A percentile compares a stretch with the other conserved stretches of the same genome.
Evolutionary conservation across 192 early-diverging fungal genomes (phyloP).

Genomic region (Coemansia javaensis): DNA sequence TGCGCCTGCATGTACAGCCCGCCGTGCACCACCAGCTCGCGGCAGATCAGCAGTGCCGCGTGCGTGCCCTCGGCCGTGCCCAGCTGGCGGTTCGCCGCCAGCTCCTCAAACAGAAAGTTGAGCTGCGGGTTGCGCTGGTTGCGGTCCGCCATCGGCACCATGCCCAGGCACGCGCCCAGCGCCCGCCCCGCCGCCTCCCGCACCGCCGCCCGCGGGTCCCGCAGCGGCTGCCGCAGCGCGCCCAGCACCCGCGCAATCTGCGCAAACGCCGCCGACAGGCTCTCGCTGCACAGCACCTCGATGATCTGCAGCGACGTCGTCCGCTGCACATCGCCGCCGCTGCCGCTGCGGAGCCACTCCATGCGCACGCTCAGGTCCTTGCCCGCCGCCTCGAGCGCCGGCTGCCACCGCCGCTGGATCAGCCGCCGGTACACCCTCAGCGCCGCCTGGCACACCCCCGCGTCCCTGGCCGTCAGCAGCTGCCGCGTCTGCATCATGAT

Average conservation of each 20-base stretch:
- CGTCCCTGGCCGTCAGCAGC: constrained; percentile 14
- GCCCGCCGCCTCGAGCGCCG: constrained; percentile 14
- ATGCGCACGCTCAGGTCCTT: constrained; percentile 28
- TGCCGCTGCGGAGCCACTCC: constrained; percentile 36
- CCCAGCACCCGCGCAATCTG: constrained; percentile 69
- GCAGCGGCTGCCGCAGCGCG: constrained; percentile 76
- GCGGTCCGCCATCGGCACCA: constrained; percentile 77
- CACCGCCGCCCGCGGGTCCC: constrained; percentile 58
- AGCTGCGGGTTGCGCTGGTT: constrained; percentile 66
- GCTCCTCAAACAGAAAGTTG: constrained; percentile 77
- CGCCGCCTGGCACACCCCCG: constrained; percentile 19
- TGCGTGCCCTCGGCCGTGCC: constrained; percentile 78
- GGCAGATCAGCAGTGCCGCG: constrained; percentile 74
- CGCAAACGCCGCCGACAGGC: constrained; percentile 72
- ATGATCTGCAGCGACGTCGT: constrained; percentile 31
- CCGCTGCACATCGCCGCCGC: constrained; percentile 28
- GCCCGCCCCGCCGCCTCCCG: constrained; percentile 83
- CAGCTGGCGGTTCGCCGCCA: constrained; percentile 63
- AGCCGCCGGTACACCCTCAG: constrained; percentile 16
- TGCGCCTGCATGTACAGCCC: constrained; percentile 81
- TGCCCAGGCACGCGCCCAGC: constrained; percentile 71
- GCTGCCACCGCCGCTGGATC: constrained; percentile 24
- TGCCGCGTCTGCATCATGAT: constrained; percentile 17
- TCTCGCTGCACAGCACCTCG: constrained; percentile 18
- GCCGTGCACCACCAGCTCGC: constrained; percentile 74